Percentiles rank a stretch among this genome's conserved stretches.
phyloP scores from a whole-genome alignment of 1,284 basidiomycete genomes.

The Exobasidium rhododendri region DNA sequence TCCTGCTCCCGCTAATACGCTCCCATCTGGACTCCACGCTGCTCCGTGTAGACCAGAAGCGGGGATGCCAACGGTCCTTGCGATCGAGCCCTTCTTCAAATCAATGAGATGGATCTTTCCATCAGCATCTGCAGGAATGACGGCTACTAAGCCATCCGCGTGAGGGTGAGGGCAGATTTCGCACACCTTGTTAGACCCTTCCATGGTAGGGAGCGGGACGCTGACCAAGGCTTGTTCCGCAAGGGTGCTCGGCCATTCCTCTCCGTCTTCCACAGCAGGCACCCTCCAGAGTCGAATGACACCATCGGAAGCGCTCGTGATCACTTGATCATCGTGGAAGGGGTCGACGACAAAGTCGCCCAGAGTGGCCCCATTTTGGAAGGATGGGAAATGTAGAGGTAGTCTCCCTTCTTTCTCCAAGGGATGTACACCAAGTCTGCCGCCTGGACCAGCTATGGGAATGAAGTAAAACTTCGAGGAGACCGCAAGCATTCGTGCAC shows the following conservation, averaged over 20 bases:
- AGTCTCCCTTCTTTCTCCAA: conserved; percentile 12
- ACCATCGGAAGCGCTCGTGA: conserved; percentile 11
- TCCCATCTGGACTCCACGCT: conserved; percentile 54
- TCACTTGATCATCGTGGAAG: conserved; percentile 6
- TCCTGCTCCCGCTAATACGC: conserved; percentile 56
- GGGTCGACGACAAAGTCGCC: conserved; percentile 10
- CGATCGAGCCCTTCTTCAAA: not conserved
- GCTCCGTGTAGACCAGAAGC: conserved; percentile 19
- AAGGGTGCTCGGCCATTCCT: not conserved
- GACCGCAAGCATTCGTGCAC: conserved; percentile 11
- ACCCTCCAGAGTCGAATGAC: conserved; percentile 15
- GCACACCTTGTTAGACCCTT: not conserved
- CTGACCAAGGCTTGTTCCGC: not conserved
- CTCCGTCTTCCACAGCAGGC: conserved; percentile 7
- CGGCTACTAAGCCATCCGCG: conserved; percentile 15
- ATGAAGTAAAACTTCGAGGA: conserved; percentile 7
- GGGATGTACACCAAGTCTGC: conserved; percentile 14
- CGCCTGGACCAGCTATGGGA: conserved; percentile 17
- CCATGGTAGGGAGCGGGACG: not conserved
- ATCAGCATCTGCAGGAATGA: conserved; percentile 14
- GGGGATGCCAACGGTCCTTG: conserved; percentile 7
- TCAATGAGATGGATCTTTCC: conserved; percentile 11
- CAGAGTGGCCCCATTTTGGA: not conserved
- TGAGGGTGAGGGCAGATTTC: conserved; percentile 18
- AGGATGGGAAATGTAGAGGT: conserved; percentile 7